These are phyloP conservation scores for Echeveria elegans DNA, from an alignment of 164 flowering plant genomes.

Conservation along the genomic window DNA sequence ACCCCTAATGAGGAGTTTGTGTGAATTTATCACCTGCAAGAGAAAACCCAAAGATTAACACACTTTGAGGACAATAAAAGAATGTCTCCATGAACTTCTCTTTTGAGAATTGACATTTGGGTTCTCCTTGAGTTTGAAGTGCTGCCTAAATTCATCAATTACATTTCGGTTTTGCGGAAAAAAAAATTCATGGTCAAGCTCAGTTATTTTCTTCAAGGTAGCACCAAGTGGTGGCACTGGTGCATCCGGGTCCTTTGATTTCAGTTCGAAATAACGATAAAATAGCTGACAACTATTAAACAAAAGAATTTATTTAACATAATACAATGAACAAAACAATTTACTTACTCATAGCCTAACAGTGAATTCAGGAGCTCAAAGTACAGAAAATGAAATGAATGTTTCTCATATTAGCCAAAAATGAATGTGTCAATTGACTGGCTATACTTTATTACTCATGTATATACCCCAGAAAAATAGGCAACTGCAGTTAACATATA, in stretches of 20 bases:
- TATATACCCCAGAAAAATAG: background rate
- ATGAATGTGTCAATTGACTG: no score
- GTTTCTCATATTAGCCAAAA: background rate
- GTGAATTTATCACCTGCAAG: conserved; percentile 69
- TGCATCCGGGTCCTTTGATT: conserved; percentile 65
- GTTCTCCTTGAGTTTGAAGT: conserved; percentile 69
- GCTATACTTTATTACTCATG: background rate
- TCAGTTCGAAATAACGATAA: conserved; percentile 60
- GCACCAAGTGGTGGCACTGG: conserved; percentile 76
- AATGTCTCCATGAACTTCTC: background rate
- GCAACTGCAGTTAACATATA: background rate
- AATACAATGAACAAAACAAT: background rate
- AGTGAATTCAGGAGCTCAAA: background rate
- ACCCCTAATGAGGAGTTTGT: conserved; percentile 40
- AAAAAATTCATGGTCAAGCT: conserved; percentile 70
- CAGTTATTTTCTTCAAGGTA: conserved; percentile 61
- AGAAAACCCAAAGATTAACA: background rate
- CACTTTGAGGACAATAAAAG: background rate
- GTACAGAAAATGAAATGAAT: background rate
- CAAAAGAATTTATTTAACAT: background rate
- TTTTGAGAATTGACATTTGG: conserved; percentile 42
- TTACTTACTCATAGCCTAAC: background rate
- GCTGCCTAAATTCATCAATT: conserved; percentile 41
- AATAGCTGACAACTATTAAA: conserved; percentile 46
- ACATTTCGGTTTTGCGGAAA: conserved; percentile 39